Percentiles rank a stretch among this genome's conserved stretches.
Evolutionary conservation across 768 basidiomycete genomes (phyloP).

Genomic region (Trametes villosa): DNA sequence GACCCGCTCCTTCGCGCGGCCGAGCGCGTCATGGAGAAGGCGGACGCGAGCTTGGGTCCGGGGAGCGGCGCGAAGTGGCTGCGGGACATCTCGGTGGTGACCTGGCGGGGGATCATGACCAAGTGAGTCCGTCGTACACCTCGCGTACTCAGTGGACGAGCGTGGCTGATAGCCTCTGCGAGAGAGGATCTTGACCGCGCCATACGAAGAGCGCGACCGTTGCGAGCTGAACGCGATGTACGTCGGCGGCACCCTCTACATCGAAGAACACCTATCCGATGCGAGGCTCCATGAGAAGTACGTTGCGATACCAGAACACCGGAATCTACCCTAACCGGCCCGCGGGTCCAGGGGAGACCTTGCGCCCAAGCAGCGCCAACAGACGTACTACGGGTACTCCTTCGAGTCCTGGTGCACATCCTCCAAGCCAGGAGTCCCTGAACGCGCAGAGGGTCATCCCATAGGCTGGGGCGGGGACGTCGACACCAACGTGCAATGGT

Average conservation of each 20-base stretch:
- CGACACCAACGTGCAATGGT: constrained; percentile 90
- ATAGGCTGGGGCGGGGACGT: constrained; percentile 80
- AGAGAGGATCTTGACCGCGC: constrained; percentile 77
- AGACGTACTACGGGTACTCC: constrained; percentile 84
- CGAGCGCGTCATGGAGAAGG: constrained; percentile 44
- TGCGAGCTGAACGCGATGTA: constrained; percentile 88
- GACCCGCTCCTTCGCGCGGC: constrained; percentile 70
- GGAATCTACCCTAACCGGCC: neutral
- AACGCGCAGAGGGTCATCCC: constrained; percentile 23
- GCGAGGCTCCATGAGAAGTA: constrained; percentile 67
- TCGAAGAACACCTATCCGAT: constrained; percentile 73
- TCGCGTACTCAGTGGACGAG: neutral
- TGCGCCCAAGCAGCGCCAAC: constrained; percentile 62
- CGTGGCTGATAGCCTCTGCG: constrained; percentile 28
- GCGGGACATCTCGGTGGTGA: constrained; percentile 58
- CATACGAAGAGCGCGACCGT: constrained; percentile 79
- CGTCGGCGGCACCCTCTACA: constrained; percentile 68
- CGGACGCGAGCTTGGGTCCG: constrained; percentile 33
- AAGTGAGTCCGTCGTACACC: constrained; percentile 61
- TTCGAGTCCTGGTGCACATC: constrained; percentile 89
- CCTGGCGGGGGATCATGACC: constrained; percentile 86
- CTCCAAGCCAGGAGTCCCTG: constrained; percentile 31
- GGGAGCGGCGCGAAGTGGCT: constrained; percentile 36
- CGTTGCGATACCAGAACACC: constrained; percentile 26
- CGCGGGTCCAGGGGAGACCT: constrained; percentile 58